Evolutionary conservation across 2,329 filamentous ascomycete species (phyloP).

Genomic region (Pseudodiploospora longispora): DNA sequence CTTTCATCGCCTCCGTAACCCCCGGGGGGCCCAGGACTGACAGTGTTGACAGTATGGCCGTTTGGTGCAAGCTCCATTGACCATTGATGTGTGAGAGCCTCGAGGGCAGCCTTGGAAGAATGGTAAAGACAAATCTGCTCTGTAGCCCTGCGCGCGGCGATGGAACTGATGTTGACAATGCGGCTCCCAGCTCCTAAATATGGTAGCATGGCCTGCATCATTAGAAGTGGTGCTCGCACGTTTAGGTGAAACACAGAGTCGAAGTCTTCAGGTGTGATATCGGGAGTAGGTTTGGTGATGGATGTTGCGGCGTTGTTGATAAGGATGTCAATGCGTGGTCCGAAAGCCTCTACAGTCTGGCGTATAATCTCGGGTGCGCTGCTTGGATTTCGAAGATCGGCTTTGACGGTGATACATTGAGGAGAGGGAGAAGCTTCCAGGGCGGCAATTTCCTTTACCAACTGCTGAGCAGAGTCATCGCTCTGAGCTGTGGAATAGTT

Average conservation of each 20-base stretch:
- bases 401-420: constrained; percentile 10
- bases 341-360: constrained; percentile 13
- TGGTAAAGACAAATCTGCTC: constrained; percentile 41
- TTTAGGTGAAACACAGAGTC: constrained; percentile 49
- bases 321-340: constrained; percentile 22
- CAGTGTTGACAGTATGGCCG: constrained; percentile 53
- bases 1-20: constrained; percentile 40
- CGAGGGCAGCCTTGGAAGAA: constrained; percentile 51
- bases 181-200: constrained; percentile 37
- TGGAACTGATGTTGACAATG: constrained; percentile 52
- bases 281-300: too few species aligned
- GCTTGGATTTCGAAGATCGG: constrained; percentile 14
- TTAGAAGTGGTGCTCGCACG: constrained; percentile 43
- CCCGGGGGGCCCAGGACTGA: constrained; percentile 49
- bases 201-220: constrained; percentile 45
- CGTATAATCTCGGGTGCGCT: constrained; percentile 23
- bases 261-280: constrained; percentile 40
- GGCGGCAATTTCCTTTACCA: constrained; percentile 9
- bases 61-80: constrained; percentile 48
- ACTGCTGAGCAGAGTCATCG: constrained; percentile 4
- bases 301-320: constrained; percentile 30
- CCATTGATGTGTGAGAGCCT: constrained; percentile 51
- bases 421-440: constrained; percentile 1
- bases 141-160: constrained; percentile 41
- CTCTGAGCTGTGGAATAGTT: constrained; percentile 14